Conservation (phyloP, 345 rosid species). For the Noccaea caerulescens region DNA sequence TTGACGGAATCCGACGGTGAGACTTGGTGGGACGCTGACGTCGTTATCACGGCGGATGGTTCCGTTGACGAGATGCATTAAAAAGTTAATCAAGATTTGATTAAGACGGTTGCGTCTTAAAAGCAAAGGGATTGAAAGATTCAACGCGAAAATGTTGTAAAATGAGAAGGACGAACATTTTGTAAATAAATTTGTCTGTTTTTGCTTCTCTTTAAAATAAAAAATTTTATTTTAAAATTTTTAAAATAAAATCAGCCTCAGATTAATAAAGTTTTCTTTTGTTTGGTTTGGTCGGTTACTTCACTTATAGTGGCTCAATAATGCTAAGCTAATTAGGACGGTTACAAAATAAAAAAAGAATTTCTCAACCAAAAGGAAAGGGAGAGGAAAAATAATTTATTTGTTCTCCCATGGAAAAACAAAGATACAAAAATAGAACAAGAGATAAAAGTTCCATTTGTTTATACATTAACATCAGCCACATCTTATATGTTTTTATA, state of each 20-base stretch:
- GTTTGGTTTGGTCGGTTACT: constrained; percentile 25
- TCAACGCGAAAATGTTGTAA: constrained; percentile 26
- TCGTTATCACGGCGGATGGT: constrained; percentile 43
- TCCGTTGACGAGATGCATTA: constrained; percentile 21
- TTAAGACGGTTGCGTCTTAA: constrained; percentile 31
- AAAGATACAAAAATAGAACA: too few species aligned
- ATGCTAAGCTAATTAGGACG: background rate
- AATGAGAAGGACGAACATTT: constrained; percentile 25
- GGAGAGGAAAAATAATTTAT: too few species aligned
- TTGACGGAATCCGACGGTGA: constrained; percentile 56
- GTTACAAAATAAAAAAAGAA: background rate
- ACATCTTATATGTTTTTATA: too few species aligned
- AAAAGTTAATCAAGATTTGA: background rate
- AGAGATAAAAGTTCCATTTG: too few species aligned
- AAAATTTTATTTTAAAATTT: background rate
- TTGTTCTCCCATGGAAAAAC: too few species aligned
- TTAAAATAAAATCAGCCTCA: constrained; percentile 2
- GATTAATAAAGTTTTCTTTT: background rate
- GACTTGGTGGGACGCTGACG: constrained; percentile 78
- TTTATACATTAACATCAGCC: too few species aligned
- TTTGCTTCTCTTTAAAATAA: constrained; percentile 9
- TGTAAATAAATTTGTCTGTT: constrained; percentile 19
- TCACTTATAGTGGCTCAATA: background rate
- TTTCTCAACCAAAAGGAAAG: too few species aligned
- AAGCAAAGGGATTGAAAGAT: constrained; percentile 1